Evolutionary conservation across 176 grass and related monocot genomes (phyloP).

Genomic region (Carex kokanica): DNA sequence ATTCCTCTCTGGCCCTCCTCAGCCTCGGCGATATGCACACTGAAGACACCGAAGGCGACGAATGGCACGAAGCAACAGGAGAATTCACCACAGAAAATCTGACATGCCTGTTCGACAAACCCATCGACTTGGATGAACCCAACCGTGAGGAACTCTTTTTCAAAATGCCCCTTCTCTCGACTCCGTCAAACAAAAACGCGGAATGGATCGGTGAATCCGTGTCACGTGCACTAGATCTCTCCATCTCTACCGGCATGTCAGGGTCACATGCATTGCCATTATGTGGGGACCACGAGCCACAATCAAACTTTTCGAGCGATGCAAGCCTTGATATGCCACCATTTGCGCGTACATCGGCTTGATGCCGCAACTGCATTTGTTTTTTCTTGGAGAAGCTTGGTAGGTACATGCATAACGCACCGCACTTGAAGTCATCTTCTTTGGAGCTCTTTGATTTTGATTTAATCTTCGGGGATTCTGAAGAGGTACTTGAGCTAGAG

Average conservation of each 20-base stretch:
- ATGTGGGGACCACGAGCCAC: conserved; percentile 32
- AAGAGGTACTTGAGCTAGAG: neutral
- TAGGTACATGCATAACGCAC: conserved; percentile 51
- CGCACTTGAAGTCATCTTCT: conserved; percentile 50
- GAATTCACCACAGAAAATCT: conserved; percentile 58
- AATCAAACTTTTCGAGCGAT: conserved; percentile 63
- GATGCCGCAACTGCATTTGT: conserved; percentile 38
- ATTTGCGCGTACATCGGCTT: conserved; percentile 18
- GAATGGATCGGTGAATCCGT: conserved; percentile 53
- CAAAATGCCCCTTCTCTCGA: conserved; percentile 52
- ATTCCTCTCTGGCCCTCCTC: conserved; percentile 58
- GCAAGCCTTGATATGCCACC: conserved; percentile 37
- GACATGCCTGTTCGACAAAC: conserved; percentile 59
- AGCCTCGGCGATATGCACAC: conserved; percentile 57
- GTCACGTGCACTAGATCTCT: conserved; percentile 31
- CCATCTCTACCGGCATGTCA: conserved; percentile 19
- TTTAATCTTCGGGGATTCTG: neutral
- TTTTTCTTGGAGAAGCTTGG: conserved; percentile 54
- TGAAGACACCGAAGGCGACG: conserved; percentile 45
- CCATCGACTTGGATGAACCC: conserved; percentile 39
- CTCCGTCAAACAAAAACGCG: conserved; percentile 69
- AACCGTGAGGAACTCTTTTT: conserved; percentile 52
- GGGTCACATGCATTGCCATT: neutral
- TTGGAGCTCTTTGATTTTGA: conserved; percentile 24
- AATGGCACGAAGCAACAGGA: conserved; percentile 36